These are phyloP conservation scores for Alisma plantagoaquatica DNA, from an alignment of 106 monocot genomes.

Conservation along the genomic window DNA sequence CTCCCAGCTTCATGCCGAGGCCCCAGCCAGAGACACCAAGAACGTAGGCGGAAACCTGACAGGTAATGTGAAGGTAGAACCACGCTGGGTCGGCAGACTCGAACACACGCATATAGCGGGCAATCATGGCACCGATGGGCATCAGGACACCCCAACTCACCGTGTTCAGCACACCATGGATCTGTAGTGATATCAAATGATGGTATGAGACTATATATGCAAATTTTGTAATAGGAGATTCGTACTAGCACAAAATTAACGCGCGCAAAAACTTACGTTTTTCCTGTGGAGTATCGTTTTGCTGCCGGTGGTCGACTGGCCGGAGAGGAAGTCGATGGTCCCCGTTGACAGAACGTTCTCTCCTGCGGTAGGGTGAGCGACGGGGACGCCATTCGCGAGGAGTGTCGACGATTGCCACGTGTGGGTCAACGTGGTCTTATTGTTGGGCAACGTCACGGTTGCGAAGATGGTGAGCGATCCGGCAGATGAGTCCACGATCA, in stretches of 20 bases:
- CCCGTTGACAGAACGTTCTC: slow-evolving; percentile 11
- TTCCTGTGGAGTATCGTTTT: slow-evolving; percentile 31
- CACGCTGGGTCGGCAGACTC: slow-evolving; percentile 71
- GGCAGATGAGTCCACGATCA: slow-evolving; percentile 6
- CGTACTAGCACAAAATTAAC: no score
- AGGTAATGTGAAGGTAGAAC: slow-evolving; percentile 86
- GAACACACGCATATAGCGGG: slow-evolving; percentile 69
- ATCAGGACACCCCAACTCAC: slow-evolving; percentile 87
- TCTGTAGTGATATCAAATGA: no score
- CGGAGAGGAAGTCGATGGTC: slow-evolving; percentile 31
- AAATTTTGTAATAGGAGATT: no score
- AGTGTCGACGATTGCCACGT: slow-evolving; percentile 20
- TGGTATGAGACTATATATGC: no score
- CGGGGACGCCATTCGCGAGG: slow-evolving; percentile 7
- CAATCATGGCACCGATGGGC: slow-evolving; percentile 73
- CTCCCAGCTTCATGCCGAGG: slow-evolving; percentile 77
- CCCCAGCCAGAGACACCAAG: slow-evolving; percentile 92
- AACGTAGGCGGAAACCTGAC: slow-evolving; percentile 75
- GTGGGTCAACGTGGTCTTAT: slow-evolving; percentile 16
- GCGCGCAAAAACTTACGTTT: no score
- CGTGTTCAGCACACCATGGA: slow-evolving; percentile 77
- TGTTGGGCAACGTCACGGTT: slow-evolving; percentile 14
- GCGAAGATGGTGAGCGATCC: slow-evolving; percentile 22
- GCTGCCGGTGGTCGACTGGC: slow-evolving; percentile 2
- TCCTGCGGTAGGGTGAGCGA: slow-evolving; percentile 2